Conservation (phyloP, 2,329 filamentous ascomycete species). For the Botrytis aclada region DNA sequence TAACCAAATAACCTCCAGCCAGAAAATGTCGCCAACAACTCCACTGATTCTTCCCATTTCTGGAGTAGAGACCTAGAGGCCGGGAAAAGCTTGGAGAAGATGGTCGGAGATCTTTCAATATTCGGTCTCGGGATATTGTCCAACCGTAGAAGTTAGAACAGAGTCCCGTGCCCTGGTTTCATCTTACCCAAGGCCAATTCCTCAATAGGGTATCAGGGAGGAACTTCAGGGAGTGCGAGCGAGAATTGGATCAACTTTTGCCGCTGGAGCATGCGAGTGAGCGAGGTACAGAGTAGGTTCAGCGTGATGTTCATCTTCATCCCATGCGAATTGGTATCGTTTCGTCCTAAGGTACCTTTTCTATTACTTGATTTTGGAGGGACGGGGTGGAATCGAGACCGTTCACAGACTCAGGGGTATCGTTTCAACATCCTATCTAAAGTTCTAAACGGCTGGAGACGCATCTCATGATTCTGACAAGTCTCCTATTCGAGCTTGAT, state of each 20-base stretch:
- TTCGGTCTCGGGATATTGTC: not conserved
- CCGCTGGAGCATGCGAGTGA: not conserved
- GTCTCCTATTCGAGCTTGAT: not conserved
- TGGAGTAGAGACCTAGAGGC: not conserved
- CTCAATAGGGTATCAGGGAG: not conserved
- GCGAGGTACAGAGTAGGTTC: not conserved
- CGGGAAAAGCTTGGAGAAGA: slow-evolving; percentile 13
- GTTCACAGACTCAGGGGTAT: not conserved
- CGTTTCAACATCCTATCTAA: not conserved
- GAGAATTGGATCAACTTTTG: not conserved
- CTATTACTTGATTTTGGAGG: not conserved
- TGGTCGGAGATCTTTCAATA: slow-evolving; percentile 17
- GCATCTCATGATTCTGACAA: slow-evolving; percentile 6
- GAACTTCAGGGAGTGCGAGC: not conserved
- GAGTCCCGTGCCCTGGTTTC: slow-evolving; percentile 3
- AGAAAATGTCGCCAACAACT: not conserved
- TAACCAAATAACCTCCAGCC: not conserved
- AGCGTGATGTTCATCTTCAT: not conserved
- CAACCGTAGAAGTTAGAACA: not conserved
- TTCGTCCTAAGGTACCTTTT: not conserved
- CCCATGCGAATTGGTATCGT: not conserved
- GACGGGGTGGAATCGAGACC: not conserved
- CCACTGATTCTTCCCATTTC: not conserved
- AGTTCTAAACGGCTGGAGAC: not conserved
- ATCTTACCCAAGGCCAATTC: not conserved